A percentile compares a stretch with the other conserved stretches of the same genome.
Conservation (phyloP, 441 rosid species). For the Euphorbia schlechtendalii region DNA sequence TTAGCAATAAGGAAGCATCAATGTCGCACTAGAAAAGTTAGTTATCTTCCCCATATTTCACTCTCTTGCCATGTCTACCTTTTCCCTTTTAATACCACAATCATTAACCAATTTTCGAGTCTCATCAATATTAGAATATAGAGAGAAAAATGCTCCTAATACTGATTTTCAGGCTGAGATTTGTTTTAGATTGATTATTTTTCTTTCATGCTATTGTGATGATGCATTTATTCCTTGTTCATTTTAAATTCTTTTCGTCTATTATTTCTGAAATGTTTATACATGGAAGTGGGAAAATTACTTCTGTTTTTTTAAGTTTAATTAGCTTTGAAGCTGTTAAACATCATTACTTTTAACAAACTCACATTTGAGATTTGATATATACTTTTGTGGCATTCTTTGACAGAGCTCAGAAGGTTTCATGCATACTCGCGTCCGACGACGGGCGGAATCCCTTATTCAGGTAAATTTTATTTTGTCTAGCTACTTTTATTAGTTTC, state of each 20-base stretch:
- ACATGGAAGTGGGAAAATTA: not conserved
- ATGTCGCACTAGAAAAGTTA: too few species aligned
- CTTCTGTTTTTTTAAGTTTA: not conserved
- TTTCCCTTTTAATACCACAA: too few species aligned
- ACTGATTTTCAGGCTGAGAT: not conserved
- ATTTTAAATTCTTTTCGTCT: not conserved
- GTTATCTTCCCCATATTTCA: too few species aligned
- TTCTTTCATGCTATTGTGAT: not conserved
- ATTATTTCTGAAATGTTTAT: not conserved
- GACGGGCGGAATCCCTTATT: constrained; percentile 86
- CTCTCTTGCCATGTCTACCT: too few species aligned
- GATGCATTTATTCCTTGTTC: not conserved
- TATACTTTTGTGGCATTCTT: constrained; percentile 16
- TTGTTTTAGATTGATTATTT: not conserved
- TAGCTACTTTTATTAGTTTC: not conserved
- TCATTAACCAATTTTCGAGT: not conserved
- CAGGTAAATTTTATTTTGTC: constrained; percentile 41
- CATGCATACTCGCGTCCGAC: constrained; percentile 95
- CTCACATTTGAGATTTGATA: not conserved
- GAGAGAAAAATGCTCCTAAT: not conserved
- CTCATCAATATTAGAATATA: not conserved
- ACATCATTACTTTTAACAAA: not conserved
- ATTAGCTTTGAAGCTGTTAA: not conserved
- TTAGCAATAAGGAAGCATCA: too few species aligned
- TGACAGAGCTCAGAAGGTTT: constrained; percentile 81